Percentiles rank a stretch among this genome's conserved stretches.
These are phyloP conservation scores for Plectosphaerella sp. DNA, from an alignment of 2,329 filamentous ascomycete genomes.

Conservation along the genomic window DNA sequence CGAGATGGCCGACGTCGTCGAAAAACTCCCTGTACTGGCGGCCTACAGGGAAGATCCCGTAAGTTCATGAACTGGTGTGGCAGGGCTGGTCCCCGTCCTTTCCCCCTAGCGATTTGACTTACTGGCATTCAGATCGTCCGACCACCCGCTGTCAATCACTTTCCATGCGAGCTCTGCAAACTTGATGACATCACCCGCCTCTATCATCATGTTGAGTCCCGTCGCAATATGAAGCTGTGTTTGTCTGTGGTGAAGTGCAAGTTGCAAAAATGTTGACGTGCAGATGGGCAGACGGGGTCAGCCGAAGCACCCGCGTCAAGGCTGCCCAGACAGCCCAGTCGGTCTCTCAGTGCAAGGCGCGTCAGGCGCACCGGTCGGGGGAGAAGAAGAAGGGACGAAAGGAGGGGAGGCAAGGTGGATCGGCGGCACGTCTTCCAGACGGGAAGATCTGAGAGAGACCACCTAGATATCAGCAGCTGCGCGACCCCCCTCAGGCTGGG, in stretches of 20 bases:
- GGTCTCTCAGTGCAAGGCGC: neutral
- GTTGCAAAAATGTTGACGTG: too few species aligned
- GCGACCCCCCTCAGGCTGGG: too few species aligned
- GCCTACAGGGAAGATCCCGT: conserved; percentile 12
- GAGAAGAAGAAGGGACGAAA: neutral
- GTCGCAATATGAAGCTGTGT: conserved; percentile 6
- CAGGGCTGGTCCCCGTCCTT: neutral
- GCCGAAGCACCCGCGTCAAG: too few species aligned
- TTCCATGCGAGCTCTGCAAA: conserved; percentile 26
- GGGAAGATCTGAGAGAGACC: too few species aligned
- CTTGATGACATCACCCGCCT: conserved; percentile 25
- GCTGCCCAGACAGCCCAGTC: too few species aligned
- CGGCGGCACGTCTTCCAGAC: too few species aligned
- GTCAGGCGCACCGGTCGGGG: neutral
- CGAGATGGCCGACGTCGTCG: conserved; percentile 22
- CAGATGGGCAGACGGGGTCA: too few species aligned
- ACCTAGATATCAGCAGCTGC: too few species aligned
- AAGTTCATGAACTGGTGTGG: neutral
- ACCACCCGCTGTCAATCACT: conserved; percentile 25
- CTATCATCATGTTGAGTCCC: conserved; percentile 6
- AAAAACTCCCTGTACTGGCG: conserved; percentile 27
- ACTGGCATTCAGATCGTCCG: conserved; percentile 26
- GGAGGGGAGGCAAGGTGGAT: neutral
- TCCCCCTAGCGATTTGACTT: conserved; percentile 10
- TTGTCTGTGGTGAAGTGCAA: neutral